These are phyloP conservation scores for Arthrobotrys conoides DNA, from an alignment of 2,329 filamentous ascomycete genomes.

Conservation along the genomic window DNA sequence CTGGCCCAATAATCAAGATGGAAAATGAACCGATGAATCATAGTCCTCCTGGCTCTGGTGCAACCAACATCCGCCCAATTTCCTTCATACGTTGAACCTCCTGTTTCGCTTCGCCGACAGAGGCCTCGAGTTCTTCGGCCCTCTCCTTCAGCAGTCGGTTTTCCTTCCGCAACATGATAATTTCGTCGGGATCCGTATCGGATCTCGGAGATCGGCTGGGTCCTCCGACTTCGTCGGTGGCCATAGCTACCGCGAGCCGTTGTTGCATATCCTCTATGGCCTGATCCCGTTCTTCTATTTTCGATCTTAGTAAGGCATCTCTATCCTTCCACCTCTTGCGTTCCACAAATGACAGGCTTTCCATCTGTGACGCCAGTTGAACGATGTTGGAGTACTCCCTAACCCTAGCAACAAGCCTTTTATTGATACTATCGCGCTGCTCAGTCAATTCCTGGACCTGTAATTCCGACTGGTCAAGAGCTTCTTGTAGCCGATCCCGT, in stretches of 20 bases:
- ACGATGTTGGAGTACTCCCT: conserved; percentile 52
- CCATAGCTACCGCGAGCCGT: conserved; percentile 34
- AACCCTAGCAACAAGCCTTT: conserved; percentile 44
- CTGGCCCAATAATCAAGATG: conserved; percentile 4
- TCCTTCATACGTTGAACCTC: conserved; percentile 53
- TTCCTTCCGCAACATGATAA: conserved; percentile 35
- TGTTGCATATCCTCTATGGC: conserved; percentile 51
- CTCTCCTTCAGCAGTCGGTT: conserved; percentile 46
- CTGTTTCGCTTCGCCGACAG: conserved; percentile 42
- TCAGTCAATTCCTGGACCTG: conserved; percentile 57
- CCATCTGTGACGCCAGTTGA: conserved; percentile 56
- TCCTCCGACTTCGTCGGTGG: conserved; percentile 24
- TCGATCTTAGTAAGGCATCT: conserved; percentile 33
- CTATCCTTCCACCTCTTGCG: conserved; percentile 55
- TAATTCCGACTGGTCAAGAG: conserved; percentile 50
- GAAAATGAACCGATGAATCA: conserved; percentile 26
- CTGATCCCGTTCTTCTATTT: conserved; percentile 42
- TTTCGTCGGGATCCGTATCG: conserved; percentile 35
- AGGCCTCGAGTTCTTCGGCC: conserved; percentile 37
- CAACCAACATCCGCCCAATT: conserved; percentile 52
- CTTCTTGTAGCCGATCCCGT: conserved; percentile 55
- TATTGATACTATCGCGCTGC: conserved; percentile 50
- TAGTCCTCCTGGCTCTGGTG: conserved; percentile 40
- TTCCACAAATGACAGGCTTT: conserved; percentile 39
- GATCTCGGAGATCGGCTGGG: conserved; percentile 10